Base-by-base conservation (phyloP, 208 protist genomes). In the Acanthamoeba triangularis region DNA sequence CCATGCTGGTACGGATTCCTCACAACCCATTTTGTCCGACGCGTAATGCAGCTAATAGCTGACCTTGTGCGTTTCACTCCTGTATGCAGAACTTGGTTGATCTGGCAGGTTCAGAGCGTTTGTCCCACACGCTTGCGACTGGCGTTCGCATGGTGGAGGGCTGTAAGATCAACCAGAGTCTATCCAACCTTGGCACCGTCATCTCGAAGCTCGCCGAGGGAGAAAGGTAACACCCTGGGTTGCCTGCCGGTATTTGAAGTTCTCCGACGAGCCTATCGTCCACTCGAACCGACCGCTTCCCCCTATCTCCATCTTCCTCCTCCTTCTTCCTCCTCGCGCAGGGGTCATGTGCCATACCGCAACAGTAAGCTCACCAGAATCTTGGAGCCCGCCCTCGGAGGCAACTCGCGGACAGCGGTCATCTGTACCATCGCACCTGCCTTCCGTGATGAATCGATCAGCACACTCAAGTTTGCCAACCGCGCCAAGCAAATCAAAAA, bases 91-190 rank as follows among this genome's bases (percentile, higher is more conserved):
- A 99, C 72, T 96, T 99, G 63, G 99, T 99, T 88, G 99, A 99
- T 98, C 97, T 99, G 23, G 99, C 99, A 18, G 99, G 99, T 18
- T 99, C 98, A 65, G 99, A 99, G 97, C 98, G 99, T 82, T 96
- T 98, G 30, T 97, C 97, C 65, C 98, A 98, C 95, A 99, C 99
- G 6, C 97, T 98, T 18, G 98, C 98, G 3, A 98, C 99, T 93
- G 99, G 99, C 18, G 97, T 99, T 78, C 98, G 98, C 25, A 96
- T 99, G 20, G 97, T 98, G 59, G 99, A 99, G 97, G 99, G 99
- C n/a, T 98, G 96, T 20, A 97, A 99, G 97, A 99, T 99, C 92
- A 99, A 99, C 97, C 98, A 99, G 76, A 99, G 97, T 91, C 97
- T 99, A 4, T 97, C 99, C 33, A 98, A 97, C 4, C 96, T 99